Evolutionary conservation across 768 basidiomycete genomes (phyloP).

Genomic region (Pleurotus eryngii): DNA sequence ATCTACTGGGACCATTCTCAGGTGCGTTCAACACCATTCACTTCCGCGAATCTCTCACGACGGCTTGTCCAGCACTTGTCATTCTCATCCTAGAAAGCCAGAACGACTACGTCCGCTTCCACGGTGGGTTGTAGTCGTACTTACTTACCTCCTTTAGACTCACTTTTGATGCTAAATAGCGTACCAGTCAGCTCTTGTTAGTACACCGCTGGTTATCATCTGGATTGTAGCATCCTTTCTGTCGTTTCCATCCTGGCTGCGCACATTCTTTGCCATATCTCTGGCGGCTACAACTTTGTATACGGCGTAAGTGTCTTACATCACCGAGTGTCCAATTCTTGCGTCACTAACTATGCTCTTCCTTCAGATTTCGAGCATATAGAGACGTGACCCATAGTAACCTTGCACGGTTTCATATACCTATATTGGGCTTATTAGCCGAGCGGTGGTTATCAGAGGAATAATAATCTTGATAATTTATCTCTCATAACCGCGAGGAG

Average conservation of each 20-base stretch:
- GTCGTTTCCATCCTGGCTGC: conserved; percentile 50
- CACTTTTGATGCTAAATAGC: conserved; percentile 36
- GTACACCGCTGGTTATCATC: conserved; percentile 56
- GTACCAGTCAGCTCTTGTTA: conserved; percentile 74
- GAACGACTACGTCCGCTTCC: conserved; percentile 76
- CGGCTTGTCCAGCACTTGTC: conserved; percentile 44
- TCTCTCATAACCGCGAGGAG: no score
- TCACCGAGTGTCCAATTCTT: not conserved
- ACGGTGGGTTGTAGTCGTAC: conserved; percentile 44
- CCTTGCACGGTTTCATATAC: conserved; percentile 57
- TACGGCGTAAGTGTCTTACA: conserved; percentile 49
- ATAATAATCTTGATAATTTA: conserved; percentile 10
- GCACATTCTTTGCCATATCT: conserved; percentile 43
- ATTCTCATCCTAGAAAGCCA: conserved; percentile 73
- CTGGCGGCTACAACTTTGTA: conserved; percentile 39
- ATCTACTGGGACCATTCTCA: conserved; percentile 67
- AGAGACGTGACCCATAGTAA: conserved; percentile 48
- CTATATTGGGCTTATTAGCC: conserved; percentile 60
- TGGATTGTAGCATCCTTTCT: conserved; percentile 54
- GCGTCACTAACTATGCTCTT: conserved; percentile 10
- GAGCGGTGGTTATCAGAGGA: conserved; percentile 70
- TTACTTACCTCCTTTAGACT: not conserved
- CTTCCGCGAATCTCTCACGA: not conserved
- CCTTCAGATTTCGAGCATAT: conserved; percentile 45
- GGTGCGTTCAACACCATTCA: conserved; percentile 41